Base-by-base conservation (phyloP, 1,139 yeast genomes). In the Yamadazyma diospyri region DNA sequence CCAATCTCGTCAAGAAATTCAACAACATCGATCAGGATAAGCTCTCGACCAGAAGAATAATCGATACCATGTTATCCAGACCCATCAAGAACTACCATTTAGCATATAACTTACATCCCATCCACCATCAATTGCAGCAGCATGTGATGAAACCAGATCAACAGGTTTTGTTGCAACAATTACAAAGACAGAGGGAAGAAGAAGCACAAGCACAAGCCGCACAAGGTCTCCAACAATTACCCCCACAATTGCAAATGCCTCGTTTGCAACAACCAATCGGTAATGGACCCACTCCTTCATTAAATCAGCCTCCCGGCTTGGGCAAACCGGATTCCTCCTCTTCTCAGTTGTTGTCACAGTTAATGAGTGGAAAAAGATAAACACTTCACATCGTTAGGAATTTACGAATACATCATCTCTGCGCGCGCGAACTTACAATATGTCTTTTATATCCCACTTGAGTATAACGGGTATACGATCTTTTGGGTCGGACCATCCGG, bases 381-480 rank as follows among this genome's bases (percentile, higher is more conserved):
- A 19, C 9, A n/a, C 9, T n/a, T n/a, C n/a, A n/a, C 15, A 16
- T 11, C 12, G 27, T 13, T n/a, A n/a, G n/a, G n/a, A n/a, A n/a
- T n/a, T n/a, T n/a, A n/a, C n/a, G 13, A 24, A 13, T 24, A 12
- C n/a, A 24, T 18, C 20, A 18, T 7, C 6, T 18, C 9, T 18
- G 20, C 20, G 20, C 20, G 20, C n/a, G n/a, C 6, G 20, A 18
- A 7, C 20, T 6, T 6, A 7, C 6, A 11, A 6, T 14, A 81
- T 81, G 89, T 78, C 89, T 11, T 74, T 81, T 34, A 70, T 82
- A 5, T 77, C 74, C 46, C 81, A 87, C 62, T 79, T 94, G 20
- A 82, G 95, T 1, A 82, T 94, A 20, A 83, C 81, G 39, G 99
- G 99, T 21, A 77, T 94, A 5, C 67, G 99, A 29, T 88, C 97